These are phyloP conservation scores for Rosa chinensis DNA, from an alignment of 306 rosid genomes.

Conservation along the genomic window DNA sequence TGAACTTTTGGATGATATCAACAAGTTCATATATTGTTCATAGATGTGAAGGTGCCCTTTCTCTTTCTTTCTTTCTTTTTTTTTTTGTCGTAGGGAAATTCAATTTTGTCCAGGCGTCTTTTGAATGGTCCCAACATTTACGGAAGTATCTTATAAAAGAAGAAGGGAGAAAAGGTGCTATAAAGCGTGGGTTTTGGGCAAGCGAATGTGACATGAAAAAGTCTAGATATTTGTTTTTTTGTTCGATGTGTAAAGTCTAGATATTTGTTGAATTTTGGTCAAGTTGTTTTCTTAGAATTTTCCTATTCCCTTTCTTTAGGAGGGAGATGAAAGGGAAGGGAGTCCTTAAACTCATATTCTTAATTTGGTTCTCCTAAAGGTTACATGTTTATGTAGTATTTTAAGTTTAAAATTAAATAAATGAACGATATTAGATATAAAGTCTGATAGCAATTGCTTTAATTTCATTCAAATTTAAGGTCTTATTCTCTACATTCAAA, in stretches of 20 bases:
- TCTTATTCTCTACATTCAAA: no score
- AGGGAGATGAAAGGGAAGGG: no score
- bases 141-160: neutral
- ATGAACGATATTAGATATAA: no score
- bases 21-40: neutral
- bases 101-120: neutral
- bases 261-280: neutral
- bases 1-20: conserved; percentile 4
- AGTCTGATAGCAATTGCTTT: no score
- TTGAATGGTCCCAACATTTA: conserved; percentile 13
- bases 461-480: no score
- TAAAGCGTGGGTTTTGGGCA: no score
- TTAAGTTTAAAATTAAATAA: no score
- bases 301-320: no score
- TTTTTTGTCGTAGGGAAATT: neutral
- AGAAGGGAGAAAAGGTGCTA: neutral
- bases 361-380: no score
- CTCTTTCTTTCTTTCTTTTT: no score
- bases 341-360: no score
- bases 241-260: neutral
- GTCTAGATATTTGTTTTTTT: neutral
- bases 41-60: neutral
- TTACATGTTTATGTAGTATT: no score
- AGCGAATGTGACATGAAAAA: neutral
- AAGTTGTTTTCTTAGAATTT: neutral